Evolutionary conservation across 257 asterid species (phyloP).

Genomic region (Solanum ossicruentum): DNA sequence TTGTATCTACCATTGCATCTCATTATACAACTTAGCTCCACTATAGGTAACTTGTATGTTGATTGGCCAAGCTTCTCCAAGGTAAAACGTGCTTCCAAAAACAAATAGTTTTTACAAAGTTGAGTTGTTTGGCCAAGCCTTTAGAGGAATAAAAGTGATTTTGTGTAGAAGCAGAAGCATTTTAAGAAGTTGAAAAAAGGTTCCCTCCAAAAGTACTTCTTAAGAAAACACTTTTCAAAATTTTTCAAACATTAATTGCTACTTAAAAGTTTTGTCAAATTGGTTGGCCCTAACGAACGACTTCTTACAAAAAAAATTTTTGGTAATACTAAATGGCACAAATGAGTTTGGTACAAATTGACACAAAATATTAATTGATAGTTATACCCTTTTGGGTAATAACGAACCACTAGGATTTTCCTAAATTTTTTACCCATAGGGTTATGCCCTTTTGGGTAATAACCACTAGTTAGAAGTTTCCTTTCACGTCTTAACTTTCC

Average conservation of each 20-base stretch:
- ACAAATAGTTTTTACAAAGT: not conserved
- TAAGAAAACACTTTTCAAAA: not conserved
- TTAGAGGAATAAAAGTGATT: not conserved
- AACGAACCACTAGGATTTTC: no score
- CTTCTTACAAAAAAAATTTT: no score
- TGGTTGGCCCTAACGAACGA: no score
- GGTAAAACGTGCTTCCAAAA: not conserved
- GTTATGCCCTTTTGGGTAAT: no score
- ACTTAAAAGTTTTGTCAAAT: not conserved
- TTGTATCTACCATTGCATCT: not conserved
- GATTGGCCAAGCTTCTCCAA: not conserved
- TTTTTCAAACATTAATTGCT: not conserved
- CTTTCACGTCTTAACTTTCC: no score
- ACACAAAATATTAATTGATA: no score
- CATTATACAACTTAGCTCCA: not conserved
- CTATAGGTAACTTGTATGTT: not conserved
- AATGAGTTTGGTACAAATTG: no score
- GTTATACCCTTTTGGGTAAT: no score
- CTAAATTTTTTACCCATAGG: no score
- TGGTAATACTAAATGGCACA: no score
- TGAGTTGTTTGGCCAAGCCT: not conserved
- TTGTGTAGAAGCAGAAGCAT: not conserved
- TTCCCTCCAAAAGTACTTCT: not conserved
- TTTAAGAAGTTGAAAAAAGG: not conserved
- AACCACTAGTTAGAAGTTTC: no score